phyloP scores from a whole-genome alignment of 139 green algal species.

The Nannochloris sp. region DNA sequence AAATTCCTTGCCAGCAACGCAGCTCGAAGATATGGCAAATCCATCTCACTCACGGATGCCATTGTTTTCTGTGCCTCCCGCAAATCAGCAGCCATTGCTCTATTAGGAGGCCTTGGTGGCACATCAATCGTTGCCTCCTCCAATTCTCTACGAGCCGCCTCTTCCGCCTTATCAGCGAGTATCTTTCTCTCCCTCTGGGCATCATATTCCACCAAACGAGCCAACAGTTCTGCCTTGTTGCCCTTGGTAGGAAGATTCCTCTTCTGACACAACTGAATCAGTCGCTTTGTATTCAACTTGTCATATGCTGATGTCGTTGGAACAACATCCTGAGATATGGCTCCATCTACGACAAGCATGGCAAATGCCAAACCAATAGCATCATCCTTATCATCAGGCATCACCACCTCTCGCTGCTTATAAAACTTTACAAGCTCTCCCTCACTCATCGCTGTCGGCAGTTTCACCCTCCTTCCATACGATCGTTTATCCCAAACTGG shows the following conservation, averaged over 20 bases:
- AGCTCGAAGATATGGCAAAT: conserved; percentile 12
- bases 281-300: conserved; percentile 2
- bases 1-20: conserved; percentile 3
- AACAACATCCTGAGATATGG: neutral
- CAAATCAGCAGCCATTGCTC: conserved; percentile 3
- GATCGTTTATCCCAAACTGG: conserved; percentile 1
- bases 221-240: conserved; percentile 15
- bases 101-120: conserved; percentile 6
- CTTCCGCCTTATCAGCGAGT: neutral
- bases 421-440: conserved; percentile 1
- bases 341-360: conserved; percentile 3
- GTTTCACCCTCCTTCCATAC: conserved; percentile 3
- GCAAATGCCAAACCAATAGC: conserved; percentile 7
- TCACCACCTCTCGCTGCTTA: neutral
- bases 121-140: conserved; percentile 10
- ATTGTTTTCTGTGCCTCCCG: neutral
- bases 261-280: conserved; percentile 6
- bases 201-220: conserved; percentile 10
- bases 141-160: neutral
- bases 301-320: conserved; percentile 5
- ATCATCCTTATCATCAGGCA: conserved; percentile 4
- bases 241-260: conserved; percentile 9
- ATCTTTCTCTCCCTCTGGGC: neutral
- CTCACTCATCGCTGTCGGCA: conserved; percentile 1
- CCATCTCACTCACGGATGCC: neutral